Base-by-base conservation (phyloP, 176 grass and related monocot genomes). In the Raddia guianensis region DNA sequence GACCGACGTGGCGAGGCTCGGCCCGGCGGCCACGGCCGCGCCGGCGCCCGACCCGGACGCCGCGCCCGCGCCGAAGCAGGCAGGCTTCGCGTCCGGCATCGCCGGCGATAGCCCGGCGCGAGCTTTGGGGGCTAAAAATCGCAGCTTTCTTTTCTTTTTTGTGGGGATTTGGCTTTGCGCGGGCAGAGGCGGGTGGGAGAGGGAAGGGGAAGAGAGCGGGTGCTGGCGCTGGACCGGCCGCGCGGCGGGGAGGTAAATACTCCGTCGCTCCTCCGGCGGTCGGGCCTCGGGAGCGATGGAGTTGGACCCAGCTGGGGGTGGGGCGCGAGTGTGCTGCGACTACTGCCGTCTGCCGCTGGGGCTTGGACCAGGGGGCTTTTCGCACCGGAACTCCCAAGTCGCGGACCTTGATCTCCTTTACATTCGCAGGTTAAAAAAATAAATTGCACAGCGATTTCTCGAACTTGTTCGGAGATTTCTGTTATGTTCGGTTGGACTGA, bases 1-100 rank as follows among this genome's bases (percentile, higher is more conserved):
- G 43, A 94, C 78, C 49, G 95, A 94, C 4, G 92, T 95, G 70
- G 85, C 89, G 49, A 92, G 76, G 68, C 79, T 94, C 12, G 87
- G 84, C 32, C 86, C 89, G 14, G 61, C 83, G 11, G 13, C 83
- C 1, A 73, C 67, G 34, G 79, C 81, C 9, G 81, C 34, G 52
- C 68, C 63, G 10, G 74, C 80, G 47, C 72, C 76, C 10, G 84
- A 33, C 44, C 69, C 85, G 18, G 60, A 42, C 61, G 61, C 13
- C 58, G 52, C 62, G 5, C 66, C 81, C 48, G 80, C 11, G 59
- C 9, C 59, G 78, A 89, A 89, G 74, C 86, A 86, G 49, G 88
- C 71, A 54, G 85, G 87, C 16, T 95, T 66, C 40, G 85, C 83
- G 63, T 75, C 77, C 1, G 79, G 81, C 95, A 95, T 97, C 86